Evolutionary conservation across 257 asterid genomes (phyloP).

Genomic region (Solanum acaule): DNA sequence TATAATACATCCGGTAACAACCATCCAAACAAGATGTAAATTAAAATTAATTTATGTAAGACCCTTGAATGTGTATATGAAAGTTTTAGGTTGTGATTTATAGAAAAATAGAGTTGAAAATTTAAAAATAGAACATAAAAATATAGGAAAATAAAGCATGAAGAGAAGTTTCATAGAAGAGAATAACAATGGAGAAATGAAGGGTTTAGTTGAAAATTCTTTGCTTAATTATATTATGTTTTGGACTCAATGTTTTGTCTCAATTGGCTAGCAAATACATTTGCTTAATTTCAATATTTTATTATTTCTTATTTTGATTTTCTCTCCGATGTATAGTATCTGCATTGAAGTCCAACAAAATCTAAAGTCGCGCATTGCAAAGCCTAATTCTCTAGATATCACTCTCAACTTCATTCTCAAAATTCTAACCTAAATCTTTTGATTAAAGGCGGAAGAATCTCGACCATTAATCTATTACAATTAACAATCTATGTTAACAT

Average conservation of each 20-base stretch:
- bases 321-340: rapidly evolving
- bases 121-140: neutral
- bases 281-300: neutral
- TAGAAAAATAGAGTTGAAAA: neutral
- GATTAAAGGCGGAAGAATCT: rapidly evolving
- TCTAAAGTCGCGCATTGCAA: rapidly evolving
- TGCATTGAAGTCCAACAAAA: neutral
- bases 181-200: neutral
- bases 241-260: neutral
- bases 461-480: neutral
- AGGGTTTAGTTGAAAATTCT: neutral
- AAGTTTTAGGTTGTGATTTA: neutral
- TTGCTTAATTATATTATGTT: neutral
- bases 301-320: neutral
- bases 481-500: neutral
- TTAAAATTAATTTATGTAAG: no score
- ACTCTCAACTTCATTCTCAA: rapidly evolving
- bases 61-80: neutral
- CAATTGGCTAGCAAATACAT: neutral
- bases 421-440: rapidly evolving
- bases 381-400: no score
- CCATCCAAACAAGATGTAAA: no score
- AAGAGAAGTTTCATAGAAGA: neutral
- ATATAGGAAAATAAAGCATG: neutral
- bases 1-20: no score